Percentiles rank a stretch among this genome's conserved stretches.
phyloP scores from a whole-genome alignment of 305 asterid genomes.

The Withania somnifera region DNA sequence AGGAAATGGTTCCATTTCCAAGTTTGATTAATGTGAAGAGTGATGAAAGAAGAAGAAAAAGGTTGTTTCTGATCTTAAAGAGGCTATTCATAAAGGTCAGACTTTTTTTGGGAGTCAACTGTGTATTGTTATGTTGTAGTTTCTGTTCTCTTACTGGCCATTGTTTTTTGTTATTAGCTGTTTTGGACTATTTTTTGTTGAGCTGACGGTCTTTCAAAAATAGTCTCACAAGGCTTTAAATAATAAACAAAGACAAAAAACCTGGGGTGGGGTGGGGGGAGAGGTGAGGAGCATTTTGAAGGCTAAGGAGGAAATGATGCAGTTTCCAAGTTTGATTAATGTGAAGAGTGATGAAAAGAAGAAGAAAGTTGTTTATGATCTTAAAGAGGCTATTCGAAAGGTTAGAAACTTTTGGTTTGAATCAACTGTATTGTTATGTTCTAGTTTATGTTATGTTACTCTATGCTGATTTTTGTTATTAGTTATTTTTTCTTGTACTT shows the following conservation, averaged over 20 bases:
- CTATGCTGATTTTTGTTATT: too few species aligned
- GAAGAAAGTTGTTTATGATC: conserved; percentile 57
- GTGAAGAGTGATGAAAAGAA: conserved; percentile 19
- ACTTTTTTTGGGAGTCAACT: too few species aligned
- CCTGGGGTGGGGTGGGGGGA: too few species aligned
- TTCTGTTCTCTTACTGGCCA: background rate
- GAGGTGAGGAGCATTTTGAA: conserved; percentile 22
- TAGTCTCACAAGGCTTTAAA: too few species aligned
- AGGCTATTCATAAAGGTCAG: conserved; percentile 84
- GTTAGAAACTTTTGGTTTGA: too few species aligned
- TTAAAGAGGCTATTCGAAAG: conserved; percentile 93
- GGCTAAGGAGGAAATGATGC: conserved; percentile 40
- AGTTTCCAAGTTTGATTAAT: conserved; percentile 62
- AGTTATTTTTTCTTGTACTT: too few species aligned
- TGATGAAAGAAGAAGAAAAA: conserved; percentile 27
- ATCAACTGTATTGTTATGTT: too few species aligned
- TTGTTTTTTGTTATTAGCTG: too few species aligned
- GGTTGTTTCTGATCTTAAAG: conserved; percentile 73
- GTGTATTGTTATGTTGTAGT: background rate
- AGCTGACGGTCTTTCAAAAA: too few species aligned
- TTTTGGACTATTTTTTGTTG: too few species aligned
- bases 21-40: conserved; percentile 42
- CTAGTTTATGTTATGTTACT: too few species aligned
- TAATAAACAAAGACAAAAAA: too few species aligned
- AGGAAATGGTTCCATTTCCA: conserved; percentile 62